Evolutionary conservation across 1,284 basidiomycete species (phyloP).

Genomic region (Irpex lacteus): DNA sequence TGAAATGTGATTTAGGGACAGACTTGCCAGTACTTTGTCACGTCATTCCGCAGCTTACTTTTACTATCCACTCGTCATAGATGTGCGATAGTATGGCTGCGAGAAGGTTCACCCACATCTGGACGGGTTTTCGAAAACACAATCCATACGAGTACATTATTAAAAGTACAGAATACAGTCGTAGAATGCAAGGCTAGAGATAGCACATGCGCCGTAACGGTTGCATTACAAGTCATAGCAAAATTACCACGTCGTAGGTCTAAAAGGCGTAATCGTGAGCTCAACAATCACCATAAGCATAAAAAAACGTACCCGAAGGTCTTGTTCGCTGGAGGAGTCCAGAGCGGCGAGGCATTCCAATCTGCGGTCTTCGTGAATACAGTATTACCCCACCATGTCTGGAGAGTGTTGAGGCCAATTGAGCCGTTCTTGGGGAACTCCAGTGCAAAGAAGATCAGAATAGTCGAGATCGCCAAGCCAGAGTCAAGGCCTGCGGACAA

Average conservation of each 20-base stretch:
- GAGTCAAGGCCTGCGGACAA: conserved; percentile 55
- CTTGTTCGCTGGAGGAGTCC: not conserved
- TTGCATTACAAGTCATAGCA: not conserved
- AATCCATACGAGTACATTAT: too few relatives aligned
- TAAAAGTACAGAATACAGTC: too few relatives aligned
- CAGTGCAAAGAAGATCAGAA: conserved; percentile 50
- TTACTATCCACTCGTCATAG: too few relatives aligned
- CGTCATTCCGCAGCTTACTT: too few relatives aligned
- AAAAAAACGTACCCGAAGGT: conserved; percentile 13
- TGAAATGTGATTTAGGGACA: too few relatives aligned
- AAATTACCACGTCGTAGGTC: conserved; percentile 9
- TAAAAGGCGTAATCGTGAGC: not conserved
- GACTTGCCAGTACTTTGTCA: too few relatives aligned
- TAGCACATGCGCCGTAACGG: too few relatives aligned
- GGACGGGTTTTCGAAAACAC: too few relatives aligned
- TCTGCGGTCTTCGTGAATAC: conserved; percentile 16
- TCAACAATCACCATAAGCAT: too few relatives aligned
- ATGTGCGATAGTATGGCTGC: too few relatives aligned
- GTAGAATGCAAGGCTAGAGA: too few relatives aligned
- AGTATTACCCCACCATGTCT: conserved; percentile 49
- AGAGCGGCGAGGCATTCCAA: conserved; percentile 11
- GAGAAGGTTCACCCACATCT: too few relatives aligned
- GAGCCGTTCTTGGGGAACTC: conserved; percentile 42
- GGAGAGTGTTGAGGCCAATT: conserved; percentile 43
- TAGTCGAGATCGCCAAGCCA: conserved; percentile 42